A percentile compares a stretch with the other conserved stretches of the same genome.
Conservation (phyloP, 1,284 basidiomycete species). For the Phellopilus nigrolimitatus region DNA sequence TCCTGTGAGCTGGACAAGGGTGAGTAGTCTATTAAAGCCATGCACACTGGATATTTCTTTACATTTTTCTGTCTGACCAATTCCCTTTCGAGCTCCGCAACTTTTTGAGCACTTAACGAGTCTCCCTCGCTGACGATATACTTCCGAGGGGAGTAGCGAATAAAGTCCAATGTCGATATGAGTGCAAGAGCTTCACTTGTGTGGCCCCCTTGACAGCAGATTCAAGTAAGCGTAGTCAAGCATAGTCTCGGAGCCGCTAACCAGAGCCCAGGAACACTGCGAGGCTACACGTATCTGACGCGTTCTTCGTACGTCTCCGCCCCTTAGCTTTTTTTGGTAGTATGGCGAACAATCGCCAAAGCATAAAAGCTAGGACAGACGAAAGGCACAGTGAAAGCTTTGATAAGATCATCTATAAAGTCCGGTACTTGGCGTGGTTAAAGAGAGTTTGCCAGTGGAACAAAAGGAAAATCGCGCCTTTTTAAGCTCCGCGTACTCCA, state of each 20-base stretch:
- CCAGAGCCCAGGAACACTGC: conserved; percentile 61
- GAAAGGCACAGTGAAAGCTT: not conserved
- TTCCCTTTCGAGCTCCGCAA: conserved; percentile 54
- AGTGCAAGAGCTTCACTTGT: conserved; percentile 85
- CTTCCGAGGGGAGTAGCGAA: conserved; percentile 69
- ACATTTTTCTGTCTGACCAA: conserved; percentile 11
- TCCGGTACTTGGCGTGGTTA: too few relatives aligned
- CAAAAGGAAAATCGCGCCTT: too few relatives aligned
- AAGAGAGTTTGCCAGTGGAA: too few relatives aligned
- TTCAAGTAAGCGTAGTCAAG: conserved; percentile 7
- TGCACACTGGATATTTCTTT: too few relatives aligned
- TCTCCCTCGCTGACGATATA: conserved; percentile 89
- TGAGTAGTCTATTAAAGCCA: conserved; percentile 3
- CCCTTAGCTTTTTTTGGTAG: not conserved
- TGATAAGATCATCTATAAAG: not conserved
- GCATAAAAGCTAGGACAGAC: not conserved
- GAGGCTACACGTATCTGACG: conserved; percentile 31
- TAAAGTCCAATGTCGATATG: conserved; percentile 71
- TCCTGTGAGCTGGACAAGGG: conserved; percentile 6
- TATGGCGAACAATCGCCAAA: not conserved
- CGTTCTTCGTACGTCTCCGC: not conserved
- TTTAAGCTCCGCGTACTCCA: too few relatives aligned
- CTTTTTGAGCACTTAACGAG: conserved; percentile 71
- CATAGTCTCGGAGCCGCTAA: conserved; percentile 25
- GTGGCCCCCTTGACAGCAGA: conserved; percentile 74